Evolutionary conservation across 371 early-diverging fungal species (phyloP).

Genomic region (Syncephalastrum sp.): DNA sequence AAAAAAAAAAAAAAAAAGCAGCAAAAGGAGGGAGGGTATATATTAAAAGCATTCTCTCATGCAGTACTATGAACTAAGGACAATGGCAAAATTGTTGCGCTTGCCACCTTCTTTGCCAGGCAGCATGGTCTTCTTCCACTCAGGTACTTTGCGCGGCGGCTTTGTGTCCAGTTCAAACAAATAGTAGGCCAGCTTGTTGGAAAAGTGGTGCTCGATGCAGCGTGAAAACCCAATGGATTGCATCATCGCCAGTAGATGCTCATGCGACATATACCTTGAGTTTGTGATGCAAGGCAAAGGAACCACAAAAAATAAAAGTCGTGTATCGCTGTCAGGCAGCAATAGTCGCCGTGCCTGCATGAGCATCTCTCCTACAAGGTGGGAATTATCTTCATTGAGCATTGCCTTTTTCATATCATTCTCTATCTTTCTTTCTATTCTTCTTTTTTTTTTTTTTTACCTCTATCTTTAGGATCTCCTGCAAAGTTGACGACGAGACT

Average conservation of each 20-base stretch:
- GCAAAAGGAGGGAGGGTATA: too few relatives aligned
- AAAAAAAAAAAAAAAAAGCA: too few relatives aligned
- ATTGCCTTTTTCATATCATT: too few relatives aligned
- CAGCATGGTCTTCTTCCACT: slow-evolving; percentile 51
- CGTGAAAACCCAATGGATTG: slow-evolving; percentile 57
- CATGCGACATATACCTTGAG: slow-evolving; percentile 82
- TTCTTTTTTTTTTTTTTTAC: too few relatives aligned
- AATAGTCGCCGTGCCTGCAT: slow-evolving; percentile 44
- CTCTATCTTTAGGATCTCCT: slow-evolving; percentile 74
- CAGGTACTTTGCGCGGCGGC: not conserved
- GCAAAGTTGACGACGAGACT: slow-evolving; percentile 91
- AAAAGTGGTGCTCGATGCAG: slow-evolving; percentile 62
- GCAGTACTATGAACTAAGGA: slow-evolving; percentile 14
- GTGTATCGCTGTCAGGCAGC: slow-evolving; percentile 27
- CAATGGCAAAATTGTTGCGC: slow-evolving; percentile 70
- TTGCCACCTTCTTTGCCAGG: slow-evolving; percentile 51
- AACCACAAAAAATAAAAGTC: slow-evolving; percentile 75
- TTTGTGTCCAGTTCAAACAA: slow-evolving; percentile 44
- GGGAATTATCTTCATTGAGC: not conserved
- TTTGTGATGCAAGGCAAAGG: slow-evolving; percentile 84
- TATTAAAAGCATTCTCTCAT: too few relatives aligned
- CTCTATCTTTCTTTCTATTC: too few relatives aligned
- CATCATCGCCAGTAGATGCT: slow-evolving; percentile 64
- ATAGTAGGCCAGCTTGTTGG: slow-evolving; percentile 77
- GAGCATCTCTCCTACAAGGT: slow-evolving; percentile 42